A percentile compares a stretch with the other conserved stretches of the same genome.
phyloP scores from a whole-genome alignment of 2,329 filamentous ascomycete species.

The Alternaria ventricosa region DNA sequence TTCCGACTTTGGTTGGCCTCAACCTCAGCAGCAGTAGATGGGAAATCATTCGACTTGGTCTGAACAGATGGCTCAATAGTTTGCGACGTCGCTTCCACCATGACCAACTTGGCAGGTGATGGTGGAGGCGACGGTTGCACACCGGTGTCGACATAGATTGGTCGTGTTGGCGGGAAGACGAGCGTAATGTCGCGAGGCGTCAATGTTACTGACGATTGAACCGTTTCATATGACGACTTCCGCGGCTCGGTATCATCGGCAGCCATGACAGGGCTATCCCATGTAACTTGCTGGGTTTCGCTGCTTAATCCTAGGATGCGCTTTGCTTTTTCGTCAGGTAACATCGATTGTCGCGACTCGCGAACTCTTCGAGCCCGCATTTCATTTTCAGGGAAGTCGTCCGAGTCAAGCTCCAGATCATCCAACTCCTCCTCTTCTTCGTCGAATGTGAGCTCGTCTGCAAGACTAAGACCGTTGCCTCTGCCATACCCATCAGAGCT shows the following conservation, averaged over 20 bases:
- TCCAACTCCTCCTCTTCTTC: constrained; percentile 70
- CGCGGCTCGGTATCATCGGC: constrained; percentile 32
- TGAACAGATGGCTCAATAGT: constrained; percentile 26
- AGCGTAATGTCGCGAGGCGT: constrained; percentile 37
- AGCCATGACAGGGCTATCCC: constrained; percentile 26
- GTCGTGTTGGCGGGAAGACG: constrained; percentile 44
- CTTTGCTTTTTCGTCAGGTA: constrained; percentile 55
- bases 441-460: constrained; percentile 89
- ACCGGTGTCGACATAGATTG: constrained; percentile 73
- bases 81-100: constrained; percentile 30
- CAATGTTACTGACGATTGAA: constrained; percentile 30
- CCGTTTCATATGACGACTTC: constrained; percentile 30
- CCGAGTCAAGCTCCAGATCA: constrained; percentile 68
- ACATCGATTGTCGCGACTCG: constrained; percentile 51
- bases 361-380: constrained; percentile 48
- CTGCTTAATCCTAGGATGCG: constrained; percentile 52
- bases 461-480: constrained; percentile 75
- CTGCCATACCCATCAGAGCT: constrained; percentile 62
- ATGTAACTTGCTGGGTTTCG: constrained; percentile 32
- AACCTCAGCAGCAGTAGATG: constrained; percentile 54
- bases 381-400: constrained; percentile 59
- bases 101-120: constrained; percentile 64
- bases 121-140: constrained; percentile 84
- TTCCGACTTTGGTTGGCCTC: constrained; percentile 78
- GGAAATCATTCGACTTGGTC: constrained; percentile 30